Conservation (phyloP, 345 rosid genomes). For the Kandelia obovata region DNA sequence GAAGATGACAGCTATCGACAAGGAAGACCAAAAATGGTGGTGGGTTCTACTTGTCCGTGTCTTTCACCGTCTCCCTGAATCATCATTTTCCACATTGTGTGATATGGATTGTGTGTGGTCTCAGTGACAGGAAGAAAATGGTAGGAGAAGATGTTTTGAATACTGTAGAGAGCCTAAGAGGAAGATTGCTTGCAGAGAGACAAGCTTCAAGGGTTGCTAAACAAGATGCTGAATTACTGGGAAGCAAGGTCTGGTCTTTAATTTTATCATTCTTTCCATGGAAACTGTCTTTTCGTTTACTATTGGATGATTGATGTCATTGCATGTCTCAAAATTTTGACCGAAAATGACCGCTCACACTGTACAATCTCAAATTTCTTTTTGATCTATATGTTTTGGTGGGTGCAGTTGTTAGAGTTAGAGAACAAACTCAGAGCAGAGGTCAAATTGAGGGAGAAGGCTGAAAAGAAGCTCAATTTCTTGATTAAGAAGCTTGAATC, state of each 20-base stretch:
- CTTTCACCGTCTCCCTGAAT: conserved; percentile 2
- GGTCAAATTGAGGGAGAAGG: conserved; percentile 55
- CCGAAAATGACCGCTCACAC: background rate
- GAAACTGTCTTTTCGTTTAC: background rate
- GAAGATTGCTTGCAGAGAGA: conserved; percentile 83
- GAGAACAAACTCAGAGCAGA: conserved; percentile 64
- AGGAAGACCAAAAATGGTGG: conserved; percentile 36
- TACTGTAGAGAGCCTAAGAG: conserved; percentile 76
- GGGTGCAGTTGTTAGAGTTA: conserved; percentile 52
- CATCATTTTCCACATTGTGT: conserved; percentile 17
- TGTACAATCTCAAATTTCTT: background rate
- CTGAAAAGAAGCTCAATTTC: conserved; percentile 59
- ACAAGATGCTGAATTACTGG: conserved; percentile 59
- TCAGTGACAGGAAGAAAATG: conserved; percentile 38
- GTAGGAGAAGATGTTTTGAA: conserved; percentile 40
- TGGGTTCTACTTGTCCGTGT: conserved; percentile 10
- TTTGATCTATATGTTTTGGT: background rate
- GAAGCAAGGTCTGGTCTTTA: conserved; percentile 44
- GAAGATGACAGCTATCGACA: conserved; percentile 31
- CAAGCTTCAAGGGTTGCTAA: conserved; percentile 71
- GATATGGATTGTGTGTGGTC: conserved; percentile 23
- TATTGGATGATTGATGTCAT: background rate
- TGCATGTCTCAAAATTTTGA: background rate
- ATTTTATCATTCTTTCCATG: background rate
- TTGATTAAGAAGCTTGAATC: conserved; percentile 59